These are phyloP conservation scores for Candida ulmi DNA, from an alignment of 805 yeast genomes.

Conservation along the genomic window DNA sequence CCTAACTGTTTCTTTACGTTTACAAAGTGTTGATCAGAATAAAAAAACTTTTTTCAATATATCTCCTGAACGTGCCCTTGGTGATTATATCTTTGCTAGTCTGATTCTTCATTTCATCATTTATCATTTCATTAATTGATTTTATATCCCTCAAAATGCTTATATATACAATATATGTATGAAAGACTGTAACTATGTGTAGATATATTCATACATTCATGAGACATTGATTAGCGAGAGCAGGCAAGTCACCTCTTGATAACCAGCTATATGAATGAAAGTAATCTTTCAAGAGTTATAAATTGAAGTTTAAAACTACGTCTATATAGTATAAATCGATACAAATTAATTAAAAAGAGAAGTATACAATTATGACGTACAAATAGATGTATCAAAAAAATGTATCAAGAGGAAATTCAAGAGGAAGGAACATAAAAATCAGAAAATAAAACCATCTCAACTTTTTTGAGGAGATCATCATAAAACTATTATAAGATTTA, in stretches of 20 bases:
- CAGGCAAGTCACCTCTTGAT: too few species aligned
- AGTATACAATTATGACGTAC: too few species aligned
- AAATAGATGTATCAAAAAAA: too few species aligned
- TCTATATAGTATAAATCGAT: too few species aligned
- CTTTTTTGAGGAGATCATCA: not conserved
- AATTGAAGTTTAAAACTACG: too few species aligned
- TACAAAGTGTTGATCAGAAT: slow-evolving; percentile 52
- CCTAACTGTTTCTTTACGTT: slow-evolving; percentile 72
- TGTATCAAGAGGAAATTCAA: not conserved
- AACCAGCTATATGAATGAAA: too few species aligned
- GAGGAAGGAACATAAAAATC: not conserved
- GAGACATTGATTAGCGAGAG: too few species aligned
- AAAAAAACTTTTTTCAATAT: slow-evolving; percentile 34
- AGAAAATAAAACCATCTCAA: slow-evolving; percentile 1
- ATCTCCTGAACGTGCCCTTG: slow-evolving; percentile 64
- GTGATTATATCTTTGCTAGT: slow-evolving; percentile 84
- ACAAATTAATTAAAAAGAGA: not conserved
- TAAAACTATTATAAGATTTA: not conserved
- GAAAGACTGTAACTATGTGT: too few species aligned
- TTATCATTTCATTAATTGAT: slow-evolving; percentile 81
- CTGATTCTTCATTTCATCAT: slow-evolving; percentile 84
- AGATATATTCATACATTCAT: too few species aligned
- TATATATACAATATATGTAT: too few species aligned
- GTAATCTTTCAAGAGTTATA: too few species aligned
- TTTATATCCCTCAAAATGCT: too few species aligned